A percentile compares a stretch with the other conserved stretches of the same genome.
These are phyloP conservation scores for Yarrowia keelungensis DNA, from an alignment of 805 yeast genomes.

Conservation along the genomic window DNA sequence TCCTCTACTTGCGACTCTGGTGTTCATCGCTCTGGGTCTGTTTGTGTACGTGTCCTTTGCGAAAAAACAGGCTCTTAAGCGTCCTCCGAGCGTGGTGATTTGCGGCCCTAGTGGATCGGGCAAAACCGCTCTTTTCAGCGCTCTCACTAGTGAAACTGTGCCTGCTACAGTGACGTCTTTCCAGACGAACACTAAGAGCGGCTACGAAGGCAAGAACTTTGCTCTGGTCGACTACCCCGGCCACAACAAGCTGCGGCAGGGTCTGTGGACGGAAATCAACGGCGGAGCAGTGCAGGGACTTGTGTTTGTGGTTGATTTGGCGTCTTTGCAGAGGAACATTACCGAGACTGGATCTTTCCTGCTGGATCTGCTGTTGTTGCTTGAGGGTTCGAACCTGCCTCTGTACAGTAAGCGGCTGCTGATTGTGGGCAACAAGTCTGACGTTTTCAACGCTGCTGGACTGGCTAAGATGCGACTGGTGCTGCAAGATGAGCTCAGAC, in stretches of 20 bases:
- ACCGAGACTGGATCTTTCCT: conserved; percentile 56
- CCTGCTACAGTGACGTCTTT: conserved; percentile 8
- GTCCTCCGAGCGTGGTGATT: conserved; percentile 12
- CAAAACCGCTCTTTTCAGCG: conserved; percentile 29
- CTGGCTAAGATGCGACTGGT: conserved; percentile 18
- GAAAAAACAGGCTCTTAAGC: conserved; percentile 17
- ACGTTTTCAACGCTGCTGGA: conserved; percentile 66
- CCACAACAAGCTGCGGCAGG: conserved; percentile 69
- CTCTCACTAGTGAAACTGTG: not conserved
- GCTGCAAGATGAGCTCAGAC: conserved; percentile 20
- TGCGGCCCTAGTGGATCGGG: conserved; percentile 31
- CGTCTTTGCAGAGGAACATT: conserved; percentile 59
- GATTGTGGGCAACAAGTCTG: conserved; percentile 85
- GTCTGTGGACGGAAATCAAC: conserved; percentile 59
- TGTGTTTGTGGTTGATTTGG: conserved; percentile 79
- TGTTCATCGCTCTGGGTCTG: not conserved
- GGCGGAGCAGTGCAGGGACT: conserved; percentile 63
- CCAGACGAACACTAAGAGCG: not conserved
- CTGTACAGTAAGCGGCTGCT: conserved; percentile 66
- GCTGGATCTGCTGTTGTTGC: conserved; percentile 27
- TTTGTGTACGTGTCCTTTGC: conserved; percentile 29
- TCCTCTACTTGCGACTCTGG: not conserved
- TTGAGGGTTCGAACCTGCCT: conserved; percentile 18
- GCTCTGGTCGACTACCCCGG: conserved; percentile 87
- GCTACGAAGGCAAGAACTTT: conserved; percentile 44